phyloP scores from a whole-genome alignment of 192 early-diverging fungal species.

The Coemansia sp. region DNA sequence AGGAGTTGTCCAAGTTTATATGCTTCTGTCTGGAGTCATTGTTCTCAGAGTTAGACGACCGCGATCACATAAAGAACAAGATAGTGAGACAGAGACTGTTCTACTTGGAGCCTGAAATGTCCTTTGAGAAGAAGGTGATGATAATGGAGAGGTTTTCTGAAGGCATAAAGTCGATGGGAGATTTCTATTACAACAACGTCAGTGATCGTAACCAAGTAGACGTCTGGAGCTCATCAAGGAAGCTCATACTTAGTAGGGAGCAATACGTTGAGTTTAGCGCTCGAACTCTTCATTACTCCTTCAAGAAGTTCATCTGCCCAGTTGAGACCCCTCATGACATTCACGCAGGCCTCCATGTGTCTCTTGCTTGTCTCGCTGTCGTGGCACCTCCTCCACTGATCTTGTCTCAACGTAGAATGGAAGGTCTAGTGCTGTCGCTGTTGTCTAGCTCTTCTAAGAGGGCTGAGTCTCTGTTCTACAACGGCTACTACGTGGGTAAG shows the following conservation, averaged over 20 bases:
- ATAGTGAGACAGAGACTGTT: background rate
- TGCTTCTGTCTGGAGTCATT: background rate
- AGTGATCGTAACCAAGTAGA: background rate
- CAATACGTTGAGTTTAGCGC: background rate
- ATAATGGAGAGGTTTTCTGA: background rate
- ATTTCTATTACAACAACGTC: background rate
- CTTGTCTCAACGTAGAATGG: background rate
- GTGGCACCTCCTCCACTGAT: background rate
- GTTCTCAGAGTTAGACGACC: background rate
- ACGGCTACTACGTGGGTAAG: background rate
- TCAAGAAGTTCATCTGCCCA: conserved; percentile 2
- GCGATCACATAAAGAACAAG: background rate
- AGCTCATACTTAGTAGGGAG: background rate
- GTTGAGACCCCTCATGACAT: background rate
- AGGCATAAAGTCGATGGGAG: background rate
- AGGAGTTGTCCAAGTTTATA: background rate
- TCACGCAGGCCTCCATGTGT: background rate
- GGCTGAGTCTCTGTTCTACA: background rate
- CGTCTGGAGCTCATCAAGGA: background rate
- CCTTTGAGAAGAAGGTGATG: background rate
- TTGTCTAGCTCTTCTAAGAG: background rate
- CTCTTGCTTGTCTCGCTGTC: background rate
- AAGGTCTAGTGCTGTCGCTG: background rate
- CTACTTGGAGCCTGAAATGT: background rate
- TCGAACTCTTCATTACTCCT: background rate